phyloP scores from a whole-genome alignment of 352 stramenopile species.

The Globisporangium uncinulatum region DNA sequence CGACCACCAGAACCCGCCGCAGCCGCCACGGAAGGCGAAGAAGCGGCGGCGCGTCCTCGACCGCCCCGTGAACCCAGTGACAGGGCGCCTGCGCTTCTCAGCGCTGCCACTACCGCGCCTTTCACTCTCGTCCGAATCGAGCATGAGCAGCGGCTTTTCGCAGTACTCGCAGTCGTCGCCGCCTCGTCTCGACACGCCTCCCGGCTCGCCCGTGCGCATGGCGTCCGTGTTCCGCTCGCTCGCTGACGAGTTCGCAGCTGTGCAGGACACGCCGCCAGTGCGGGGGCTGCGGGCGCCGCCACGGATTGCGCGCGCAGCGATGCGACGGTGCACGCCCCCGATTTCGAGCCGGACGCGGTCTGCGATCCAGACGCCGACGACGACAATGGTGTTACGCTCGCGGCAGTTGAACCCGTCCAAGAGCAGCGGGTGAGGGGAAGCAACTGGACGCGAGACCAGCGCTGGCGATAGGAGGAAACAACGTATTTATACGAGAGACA shows the following conservation, averaged over 20 bases:
- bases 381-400: conserved; percentile 51
- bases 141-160: conserved; percentile 11
- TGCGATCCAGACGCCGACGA: conserved; percentile 39
- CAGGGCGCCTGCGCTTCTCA: conserved; percentile 11
- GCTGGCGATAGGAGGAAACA: conserved; percentile 23
- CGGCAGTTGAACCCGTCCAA: conserved; percentile 44
- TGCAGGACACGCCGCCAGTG: conserved; percentile 44
- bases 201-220: conserved; percentile 16
- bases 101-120: conserved; percentile 12
- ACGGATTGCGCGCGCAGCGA: conserved; percentile 34
- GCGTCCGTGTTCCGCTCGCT: conserved; percentile 53
- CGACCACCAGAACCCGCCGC: conserved; percentile 58
- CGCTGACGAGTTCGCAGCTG: conserved; percentile 56
- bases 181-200: conserved; percentile 28
- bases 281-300: conserved; percentile 38
- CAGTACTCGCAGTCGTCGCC: conserved; percentile 17
- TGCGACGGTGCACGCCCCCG: conserved; percentile 28
- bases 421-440: conserved; percentile 17
- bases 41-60: conserved; percentile 22
- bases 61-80: conserved; percentile 10
- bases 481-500: conserved; percentile 12
- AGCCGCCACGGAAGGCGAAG: conserved; percentile 34
- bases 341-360: conserved; percentile 24
- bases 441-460: no score
- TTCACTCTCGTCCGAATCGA: conserved; percentile 9